These are phyloP conservation scores for Mucor indicus DNA, from an alignment of 371 early-diverging fungal species.

Conservation along the genomic window DNA sequence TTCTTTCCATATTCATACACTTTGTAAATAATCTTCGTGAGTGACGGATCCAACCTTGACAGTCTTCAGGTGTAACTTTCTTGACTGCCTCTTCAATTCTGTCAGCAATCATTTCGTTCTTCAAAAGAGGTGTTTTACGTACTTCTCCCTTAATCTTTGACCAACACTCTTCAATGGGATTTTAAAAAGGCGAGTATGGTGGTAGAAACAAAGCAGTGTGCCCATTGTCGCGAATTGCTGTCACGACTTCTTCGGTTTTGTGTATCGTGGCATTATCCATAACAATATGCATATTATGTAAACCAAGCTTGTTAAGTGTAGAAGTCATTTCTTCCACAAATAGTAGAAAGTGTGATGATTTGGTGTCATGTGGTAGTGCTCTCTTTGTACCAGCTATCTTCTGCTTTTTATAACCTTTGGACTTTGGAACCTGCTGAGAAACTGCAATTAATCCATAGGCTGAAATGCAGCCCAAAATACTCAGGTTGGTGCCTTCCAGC, in stretches of 20 bases:
- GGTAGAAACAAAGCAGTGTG: constrained; percentile 14
- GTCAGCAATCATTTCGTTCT: constrained; percentile 15
- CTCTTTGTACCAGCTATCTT: constrained; percentile 11
- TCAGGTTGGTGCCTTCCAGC: constrained; percentile 6
- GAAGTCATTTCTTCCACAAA: constrained; percentile 1
- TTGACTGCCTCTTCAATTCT: constrained; percentile 14
- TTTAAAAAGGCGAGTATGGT: constrained; percentile 10
- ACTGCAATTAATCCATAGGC: constrained; percentile 6
- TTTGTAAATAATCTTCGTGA: constrained; percentile 12
- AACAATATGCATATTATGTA: constrained; percentile 7
- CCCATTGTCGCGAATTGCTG: constrained; percentile 9
- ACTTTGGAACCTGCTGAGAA: constrained; percentile 8
- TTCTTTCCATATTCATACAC: constrained; percentile 11
- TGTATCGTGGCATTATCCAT: constrained; percentile 9
- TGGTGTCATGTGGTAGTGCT: constrained; percentile 8
- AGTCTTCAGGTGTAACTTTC: constrained; percentile 16
- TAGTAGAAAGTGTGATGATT: constrained; percentile 11
- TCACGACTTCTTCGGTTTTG: constrained; percentile 8
- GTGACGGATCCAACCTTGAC: constrained; percentile 19
- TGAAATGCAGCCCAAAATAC: constrained; percentile 4
- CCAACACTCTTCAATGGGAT: constrained; percentile 16
- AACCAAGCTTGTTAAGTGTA: constrained; percentile 6
- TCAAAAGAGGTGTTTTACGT: constrained; percentile 14
- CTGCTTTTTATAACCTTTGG: constrained; percentile 4
- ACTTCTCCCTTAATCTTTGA: constrained; percentile 13